These are phyloP conservation scores for Setaria viridis DNA, from an alignment of 202 grass and related monocot genomes.

Conservation along the genomic window DNA sequence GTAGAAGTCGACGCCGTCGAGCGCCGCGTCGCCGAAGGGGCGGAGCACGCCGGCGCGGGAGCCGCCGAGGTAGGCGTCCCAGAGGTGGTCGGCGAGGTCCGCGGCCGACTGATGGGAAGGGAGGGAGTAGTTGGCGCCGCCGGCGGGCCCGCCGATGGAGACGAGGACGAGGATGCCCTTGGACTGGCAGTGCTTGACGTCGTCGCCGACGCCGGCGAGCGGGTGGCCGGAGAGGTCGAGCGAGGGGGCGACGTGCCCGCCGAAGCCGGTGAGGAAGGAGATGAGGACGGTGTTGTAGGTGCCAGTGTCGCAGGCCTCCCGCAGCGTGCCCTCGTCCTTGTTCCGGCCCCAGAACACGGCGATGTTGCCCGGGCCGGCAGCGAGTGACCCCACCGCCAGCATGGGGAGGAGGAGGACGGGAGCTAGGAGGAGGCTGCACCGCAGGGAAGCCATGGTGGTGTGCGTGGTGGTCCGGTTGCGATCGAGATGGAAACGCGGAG, in stretches of 20 bases:
- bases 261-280: slow-evolving; percentile 27
- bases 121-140: background rate
- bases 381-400: background rate
- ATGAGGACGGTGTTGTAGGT: slow-evolving; percentile 18
- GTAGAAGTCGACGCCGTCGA: slow-evolving; percentile 20
- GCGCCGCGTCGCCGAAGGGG: background rate
- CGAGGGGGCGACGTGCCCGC: background rate
- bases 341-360: slow-evolving; percentile 24
- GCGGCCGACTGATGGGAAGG: accelerated
- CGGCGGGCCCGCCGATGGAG: slow-evolving; percentile 15
- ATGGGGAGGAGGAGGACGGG: background rate
- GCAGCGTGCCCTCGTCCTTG: slow-evolving; percentile 13
- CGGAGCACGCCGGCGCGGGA: background rate
- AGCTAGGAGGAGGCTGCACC: background rate
- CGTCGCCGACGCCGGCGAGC: slow-evolving; percentile 13
- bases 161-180: background rate
- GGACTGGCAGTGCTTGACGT: slow-evolving; percentile 20
- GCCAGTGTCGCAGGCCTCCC: slow-evolving; percentile 10
- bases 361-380: background rate
- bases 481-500: background rate
- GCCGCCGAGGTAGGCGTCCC: background rate
- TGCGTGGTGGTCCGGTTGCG: background rate
- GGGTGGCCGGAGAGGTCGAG: slow-evolving; percentile 38
- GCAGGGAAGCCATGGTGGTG: background rate
- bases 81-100: background rate